Base-by-base conservation (phyloP, 257 asterid species). In the Solanum tacnaense region DNA sequence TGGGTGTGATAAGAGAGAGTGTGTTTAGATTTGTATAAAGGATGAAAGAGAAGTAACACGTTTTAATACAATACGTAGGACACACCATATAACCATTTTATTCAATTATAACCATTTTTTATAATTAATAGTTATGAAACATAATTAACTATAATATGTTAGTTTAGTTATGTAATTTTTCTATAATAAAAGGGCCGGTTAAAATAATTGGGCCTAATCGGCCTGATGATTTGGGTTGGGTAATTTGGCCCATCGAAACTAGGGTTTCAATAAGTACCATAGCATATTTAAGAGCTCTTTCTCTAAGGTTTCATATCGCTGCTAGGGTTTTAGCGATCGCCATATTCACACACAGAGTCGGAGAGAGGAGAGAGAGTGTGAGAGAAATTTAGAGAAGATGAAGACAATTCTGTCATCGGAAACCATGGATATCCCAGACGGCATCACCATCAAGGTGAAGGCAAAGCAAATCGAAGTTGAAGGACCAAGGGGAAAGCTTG, bases 301-400 rank as follows among this genome's bases (percentile, higher is more conserved):
- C 85, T 49, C 29, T 29, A 9, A 31, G 3, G 41, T 31, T 49
- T 82, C 70, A 46, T 16, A 20, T 82, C 85, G 85, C 70, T 82
- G 70, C 70, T 82, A 82, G 85, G 85, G 85, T 82, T 82, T 82
- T 82, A 82, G 85, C 70, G 70, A 82, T 49, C 85, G 12, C 85
- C 85, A 82, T 49, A 27, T 49, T 82, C 70, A 49, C 85, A 44
- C 84, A n/a, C 36, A 75, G 1, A 44, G 25, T 13, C 18, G 1
- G 67, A 25, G 67, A 13, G 7, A 13, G 23, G 67, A 25, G 65
- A 13, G 7, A 7, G 23, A 9, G 74, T 11, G 76, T 29, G 44
- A 44, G 39, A 81, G 39, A 16, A 49, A 29, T 20, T 49, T 4
- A 49, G 65, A 2, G 36, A 82, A 49, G 70, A 82, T 82, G 85